A percentile compares a stretch with the other conserved stretches of the same genome.
Conservation (phyloP, 257 asterid genomes). For the Ilex asprella region DNA sequence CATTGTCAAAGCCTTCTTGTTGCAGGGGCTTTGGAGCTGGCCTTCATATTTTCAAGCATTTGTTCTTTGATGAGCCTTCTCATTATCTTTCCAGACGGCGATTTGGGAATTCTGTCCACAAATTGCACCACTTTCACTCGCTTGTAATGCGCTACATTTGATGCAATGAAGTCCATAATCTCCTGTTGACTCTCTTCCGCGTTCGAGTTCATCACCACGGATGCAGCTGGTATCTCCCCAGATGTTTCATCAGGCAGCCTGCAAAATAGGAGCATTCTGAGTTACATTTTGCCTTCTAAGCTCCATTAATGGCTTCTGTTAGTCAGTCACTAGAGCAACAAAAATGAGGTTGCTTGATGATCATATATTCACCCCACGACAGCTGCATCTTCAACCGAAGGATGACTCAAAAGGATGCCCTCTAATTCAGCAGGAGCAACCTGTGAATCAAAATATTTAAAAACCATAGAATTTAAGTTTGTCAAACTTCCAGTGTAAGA, state of each 20-base stretch:
- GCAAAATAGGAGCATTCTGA: not conserved
- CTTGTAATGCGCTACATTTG: constrained; percentile 65
- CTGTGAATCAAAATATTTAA: constrained; percentile 25
- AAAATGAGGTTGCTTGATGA: no score
- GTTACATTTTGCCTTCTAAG: not conserved
- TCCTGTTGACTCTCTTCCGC: constrained; percentile 64
- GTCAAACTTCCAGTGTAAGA: not conserved
- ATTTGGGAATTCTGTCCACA: constrained; percentile 70
- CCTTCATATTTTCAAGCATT: constrained; percentile 28
- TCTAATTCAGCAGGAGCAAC: constrained; percentile 98
- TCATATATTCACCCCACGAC: constrained; percentile 71
- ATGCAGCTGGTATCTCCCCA: constrained; percentile 83
- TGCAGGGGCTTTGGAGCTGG: not conserved
- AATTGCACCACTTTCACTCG: constrained; percentile 56
- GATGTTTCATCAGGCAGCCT: constrained; percentile 73
- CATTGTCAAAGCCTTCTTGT: not conserved
- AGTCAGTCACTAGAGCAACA: no score
- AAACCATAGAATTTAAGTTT: not conserved
- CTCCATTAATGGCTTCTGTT: not conserved
- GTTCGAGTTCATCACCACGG: constrained; percentile 55
- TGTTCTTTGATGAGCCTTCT: constrained; percentile 68
- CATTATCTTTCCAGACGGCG: constrained; percentile 90
- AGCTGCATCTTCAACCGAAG: constrained; percentile 87
- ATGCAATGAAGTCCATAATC: constrained; percentile 58
- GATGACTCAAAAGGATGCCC: constrained; percentile 80